Evolutionary conservation across 2,329 filamentous ascomycete genomes (phyloP).

Genomic region (Massarina eburnea): DNA sequence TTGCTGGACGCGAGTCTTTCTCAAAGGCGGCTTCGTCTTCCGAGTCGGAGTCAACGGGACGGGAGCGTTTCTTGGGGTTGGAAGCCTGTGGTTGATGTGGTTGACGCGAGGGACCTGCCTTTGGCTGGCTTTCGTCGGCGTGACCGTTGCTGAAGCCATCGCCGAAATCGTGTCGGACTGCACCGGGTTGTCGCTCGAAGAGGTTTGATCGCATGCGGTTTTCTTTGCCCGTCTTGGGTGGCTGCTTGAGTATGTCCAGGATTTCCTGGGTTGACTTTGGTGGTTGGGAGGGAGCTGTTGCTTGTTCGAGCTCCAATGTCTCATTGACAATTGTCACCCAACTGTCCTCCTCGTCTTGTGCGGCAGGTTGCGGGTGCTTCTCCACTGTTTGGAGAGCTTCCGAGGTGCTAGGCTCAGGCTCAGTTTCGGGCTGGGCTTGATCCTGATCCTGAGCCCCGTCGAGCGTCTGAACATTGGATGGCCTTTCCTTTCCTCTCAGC

Average conservation of each 20-base stretch:
- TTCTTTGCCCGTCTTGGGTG: constrained; percentile 31
- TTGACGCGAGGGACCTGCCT: constrained; percentile 24
- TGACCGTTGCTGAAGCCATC: no score
- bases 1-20: constrained; percentile 36
- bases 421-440: background rate
- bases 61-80: constrained; percentile 25
- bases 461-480: constrained; percentile 13
- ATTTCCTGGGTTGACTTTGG: constrained; percentile 24
- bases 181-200: constrained; percentile 45
- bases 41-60: constrained; percentile 8
- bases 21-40: constrained; percentile 51
- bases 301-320: no score
- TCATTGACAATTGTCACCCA: no score
- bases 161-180: constrained; percentile 42
- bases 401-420: constrained; percentile 7
- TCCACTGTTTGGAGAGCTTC: constrained; percentile 7
- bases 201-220: constrained; percentile 36
- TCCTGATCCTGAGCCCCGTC: background rate
- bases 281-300: constrained; percentile 11
- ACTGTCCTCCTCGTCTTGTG: background rate
- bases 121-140: constrained; percentile 27
- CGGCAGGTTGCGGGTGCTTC: constrained; percentile 4
- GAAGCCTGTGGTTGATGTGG: constrained; percentile 29
- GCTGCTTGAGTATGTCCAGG: constrained; percentile 20
- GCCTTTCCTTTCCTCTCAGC: constrained; percentile 23